Evolutionary conservation across 2,329 filamentous ascomycete genomes (phyloP), one percentile per base, ranked within the genome.

Genomic region (Alternaria atra): DNA sequence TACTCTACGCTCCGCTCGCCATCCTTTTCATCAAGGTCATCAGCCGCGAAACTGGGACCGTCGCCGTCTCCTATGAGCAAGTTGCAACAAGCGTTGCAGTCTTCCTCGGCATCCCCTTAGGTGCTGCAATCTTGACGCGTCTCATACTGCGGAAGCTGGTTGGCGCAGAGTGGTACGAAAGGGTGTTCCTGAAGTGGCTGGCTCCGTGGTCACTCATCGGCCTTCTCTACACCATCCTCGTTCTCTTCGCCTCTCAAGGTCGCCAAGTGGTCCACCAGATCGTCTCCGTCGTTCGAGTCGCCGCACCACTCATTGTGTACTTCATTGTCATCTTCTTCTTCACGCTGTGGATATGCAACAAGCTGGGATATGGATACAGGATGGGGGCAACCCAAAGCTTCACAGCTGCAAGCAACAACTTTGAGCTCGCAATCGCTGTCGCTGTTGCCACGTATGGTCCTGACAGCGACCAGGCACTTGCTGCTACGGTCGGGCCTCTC

Each of bases 321-420:
- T 96, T 95, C 70, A 68, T 86, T 3, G 75, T 89, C 59, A 86
- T 94, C 55, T 95, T 95, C 80, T 86, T 87, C 57, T 69, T 82
- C 2, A 93, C 91, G 0, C 80, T 94, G 2, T 80, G 80, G 17
- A 77, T 87, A 1, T 83, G 86, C 1, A 80, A 84, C 30, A 83
- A 81, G 5, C 75, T 89, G 2, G 89, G 91, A 0, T 92, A 91
- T 58, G 87, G 87, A 0, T 94, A 94, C 73, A 84, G 84, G 37
- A 74, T 92, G 1, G 84, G 85, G 0, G 82, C 84, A 2, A 93
- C 91, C 1, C 91, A 94, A 79, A 92, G 90, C 73, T 93, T 94
- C 70, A 94, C 91, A 0, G 92, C 91, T 0, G 91, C 91, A 1
- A 94, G 92, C 74, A 96, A 95, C 73, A 95, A 95, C 73, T 95